These are phyloP conservation scores for Gracilaria vermiculophylla DNA, from an alignment of 23 red algal genomes.

Conservation along the genomic window DNA sequence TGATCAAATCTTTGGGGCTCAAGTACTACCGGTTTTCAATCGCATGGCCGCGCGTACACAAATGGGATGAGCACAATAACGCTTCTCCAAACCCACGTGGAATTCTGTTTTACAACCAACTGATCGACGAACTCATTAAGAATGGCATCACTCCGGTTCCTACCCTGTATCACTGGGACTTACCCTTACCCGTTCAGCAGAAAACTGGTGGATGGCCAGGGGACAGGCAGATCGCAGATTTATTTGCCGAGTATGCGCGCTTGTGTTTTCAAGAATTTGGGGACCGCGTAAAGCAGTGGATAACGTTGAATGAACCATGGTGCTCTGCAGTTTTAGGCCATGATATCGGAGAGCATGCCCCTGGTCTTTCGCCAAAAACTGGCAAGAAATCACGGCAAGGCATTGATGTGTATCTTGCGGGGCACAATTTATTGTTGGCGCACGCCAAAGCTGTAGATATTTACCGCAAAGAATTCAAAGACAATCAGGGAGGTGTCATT, in stretches of 20 bases:
- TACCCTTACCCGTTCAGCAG: slow-evolving; percentile 28
- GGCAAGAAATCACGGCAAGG: slow-evolving; percentile 37
- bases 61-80: neutral
- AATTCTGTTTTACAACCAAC: slow-evolving; percentile 54
- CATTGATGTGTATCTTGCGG: slow-evolving; percentile 47
- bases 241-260: slow-evolving; percentile 54
- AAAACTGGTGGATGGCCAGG: slow-evolving; percentile 58
- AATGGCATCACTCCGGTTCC: slow-evolving; percentile 49
- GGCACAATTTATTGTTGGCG: slow-evolving; percentile 54
- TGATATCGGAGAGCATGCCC: slow-evolving; percentile 61
- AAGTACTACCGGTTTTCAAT: slow-evolving; percentile 72
- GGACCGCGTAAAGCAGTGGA: slow-evolving; percentile 59
- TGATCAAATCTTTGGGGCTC: slow-evolving; percentile 43
- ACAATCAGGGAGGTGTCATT: slow-evolving; percentile 36
- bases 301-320: slow-evolving; percentile 79
- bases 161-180: slow-evolving; percentile 75
- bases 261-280: slow-evolving; percentile 72
- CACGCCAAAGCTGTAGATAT: slow-evolving; percentile 58
- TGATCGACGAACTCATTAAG: slow-evolving; percentile 49
- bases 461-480: slow-evolving; percentile 56
- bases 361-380: slow-evolving; percentile 9
- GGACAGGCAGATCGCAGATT: neutral
- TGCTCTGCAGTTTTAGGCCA: slow-evolving; percentile 52
- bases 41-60: slow-evolving; percentile 70
- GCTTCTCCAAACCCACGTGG: neutral